Evolutionary conservation across 768 basidiomycete genomes (phyloP), one percentile per base, ranked within the genome.

Genomic region (Phanerochaete sordida): DNA sequence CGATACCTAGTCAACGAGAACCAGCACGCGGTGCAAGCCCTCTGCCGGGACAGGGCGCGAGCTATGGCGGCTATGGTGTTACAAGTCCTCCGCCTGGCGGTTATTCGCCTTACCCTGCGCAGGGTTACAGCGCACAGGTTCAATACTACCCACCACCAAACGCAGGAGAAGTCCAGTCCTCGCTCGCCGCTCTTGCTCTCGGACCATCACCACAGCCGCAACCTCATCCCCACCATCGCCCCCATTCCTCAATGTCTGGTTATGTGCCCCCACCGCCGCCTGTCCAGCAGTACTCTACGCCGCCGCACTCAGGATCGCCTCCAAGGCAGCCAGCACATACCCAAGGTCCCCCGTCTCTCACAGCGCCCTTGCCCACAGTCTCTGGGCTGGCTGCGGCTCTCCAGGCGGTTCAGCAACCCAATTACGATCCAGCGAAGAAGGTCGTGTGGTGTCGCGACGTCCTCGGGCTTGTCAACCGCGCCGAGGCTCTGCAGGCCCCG

Each of bases 381-480:
- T 68, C 84, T 19, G 78, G 81, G 0, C 84, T 94, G 26, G 68
- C 80, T 4, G 76, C 80, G 0, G 84, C 82, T 0, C 68, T 83
- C 0, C 70, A 75, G 3, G 71, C 81, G 13, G 74, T 90, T 24
- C 85, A 87, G 56, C 73, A 77, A 1, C 81, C 86, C 1, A 68
- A 68, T 39, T 81, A 82, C 59, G 84, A 86, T 65, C 87, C 88
- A 2, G 69, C 75, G 0, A 78, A 85, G 45, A 85, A 86, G 65
- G 72, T 96, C 5, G 77, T 81, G 27, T 98, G 94, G 93, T 84
- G 84, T 16, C 80, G 91, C 51, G 93, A 96, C 63, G 90, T 95
- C 58, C 72, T 95, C 59, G 83, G 85, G 66, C 84, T 95, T 59
- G 84, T 91, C 57, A 90, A 95, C 55, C 81, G 84, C 56, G 74